Percentiles rank a stretch among this genome's conserved stretches.
These are phyloP conservation scores for Fusarium sp. DNA, from an alignment of 2,329 filamentous ascomycete species.

Conservation along the genomic window DNA sequence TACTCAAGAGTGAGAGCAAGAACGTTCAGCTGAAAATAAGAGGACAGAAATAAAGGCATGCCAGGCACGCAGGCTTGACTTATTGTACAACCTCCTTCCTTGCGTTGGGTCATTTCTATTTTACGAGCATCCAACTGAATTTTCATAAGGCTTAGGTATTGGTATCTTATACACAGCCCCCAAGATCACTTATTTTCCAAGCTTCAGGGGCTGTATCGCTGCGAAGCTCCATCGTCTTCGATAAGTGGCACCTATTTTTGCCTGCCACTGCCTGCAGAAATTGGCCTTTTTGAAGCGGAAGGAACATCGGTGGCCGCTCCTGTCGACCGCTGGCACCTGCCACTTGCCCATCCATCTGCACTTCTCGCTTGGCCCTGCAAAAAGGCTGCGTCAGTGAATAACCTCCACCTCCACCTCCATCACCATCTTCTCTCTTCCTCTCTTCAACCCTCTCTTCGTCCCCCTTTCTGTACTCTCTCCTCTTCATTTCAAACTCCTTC, in stretches of 20 bases:
- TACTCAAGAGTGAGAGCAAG: not conserved
- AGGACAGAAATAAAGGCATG: not conserved
- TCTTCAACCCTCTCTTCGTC: slow-evolving; percentile 27
- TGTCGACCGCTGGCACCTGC: slow-evolving; percentile 38
- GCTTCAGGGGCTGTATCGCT: not conserved
- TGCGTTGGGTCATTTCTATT: not conserved
- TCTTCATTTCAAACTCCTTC: slow-evolving; percentile 38
- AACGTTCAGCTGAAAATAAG: not conserved
- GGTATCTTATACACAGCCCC: no score
- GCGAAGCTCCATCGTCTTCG: not conserved
- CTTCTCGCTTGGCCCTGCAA: slow-evolving; percentile 42
- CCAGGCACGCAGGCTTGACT: not conserved
- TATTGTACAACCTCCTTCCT: not conserved
- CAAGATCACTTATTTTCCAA: not conserved
- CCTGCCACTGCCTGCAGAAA: slow-evolving; percentile 26
- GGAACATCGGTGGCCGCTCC: slow-evolving; percentile 25
- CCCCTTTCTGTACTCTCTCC: slow-evolving; percentile 21
- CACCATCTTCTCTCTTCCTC: slow-evolving; percentile 30
- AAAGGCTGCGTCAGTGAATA: slow-evolving; percentile 48
- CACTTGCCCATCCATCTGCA: slow-evolving; percentile 43
- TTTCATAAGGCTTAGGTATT: not conserved
- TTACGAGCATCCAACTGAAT: not conserved
- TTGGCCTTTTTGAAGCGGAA: slow-evolving; percentile 15
- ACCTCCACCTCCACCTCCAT: slow-evolving; percentile 41
- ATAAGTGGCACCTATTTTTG: not conserved